phyloP scores from a whole-genome alignment of 148 eudicot species.

The Beta vulgaris region DNA sequence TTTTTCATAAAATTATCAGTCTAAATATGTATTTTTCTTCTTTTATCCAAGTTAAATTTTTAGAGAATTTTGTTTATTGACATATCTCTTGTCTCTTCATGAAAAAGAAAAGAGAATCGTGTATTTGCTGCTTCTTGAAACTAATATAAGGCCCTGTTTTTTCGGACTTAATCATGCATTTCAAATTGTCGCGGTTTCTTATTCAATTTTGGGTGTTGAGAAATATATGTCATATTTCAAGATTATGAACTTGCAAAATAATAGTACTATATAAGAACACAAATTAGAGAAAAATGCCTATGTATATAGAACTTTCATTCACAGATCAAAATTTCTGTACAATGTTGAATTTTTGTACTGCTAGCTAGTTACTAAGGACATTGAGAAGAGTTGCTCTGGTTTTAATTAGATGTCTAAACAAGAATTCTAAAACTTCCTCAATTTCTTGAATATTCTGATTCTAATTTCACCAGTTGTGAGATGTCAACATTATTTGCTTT shows the following conservation, averaged over 20 bases:
- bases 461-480: constrained; percentile 11
- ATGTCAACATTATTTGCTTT: background rate
- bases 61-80: no score
- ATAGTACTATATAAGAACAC: background rate
- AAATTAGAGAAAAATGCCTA: background rate
- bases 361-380: constrained; percentile 24
- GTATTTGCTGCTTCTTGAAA: no score
- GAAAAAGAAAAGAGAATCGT: no score
- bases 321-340: constrained; percentile 6
- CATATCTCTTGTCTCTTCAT: no score
- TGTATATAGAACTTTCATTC: background rate
- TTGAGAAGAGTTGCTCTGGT: constrained; percentile 21
- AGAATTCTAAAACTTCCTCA: constrained; percentile 7
- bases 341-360: constrained; percentile 12
- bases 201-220: background rate
- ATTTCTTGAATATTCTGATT: constrained; percentile 18
- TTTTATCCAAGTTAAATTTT: no score
- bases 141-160: no score
- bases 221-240: background rate
- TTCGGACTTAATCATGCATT: background rate
- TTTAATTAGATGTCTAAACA: constrained; percentile 11
- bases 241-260: background rate
- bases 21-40: no score
- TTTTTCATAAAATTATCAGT: no score
- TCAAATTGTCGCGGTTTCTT: background rate